These are phyloP conservation scores for Plicaturopsis crispa DNA, from an alignment of 768 basidiomycete species.

Conservation along the genomic window DNA sequence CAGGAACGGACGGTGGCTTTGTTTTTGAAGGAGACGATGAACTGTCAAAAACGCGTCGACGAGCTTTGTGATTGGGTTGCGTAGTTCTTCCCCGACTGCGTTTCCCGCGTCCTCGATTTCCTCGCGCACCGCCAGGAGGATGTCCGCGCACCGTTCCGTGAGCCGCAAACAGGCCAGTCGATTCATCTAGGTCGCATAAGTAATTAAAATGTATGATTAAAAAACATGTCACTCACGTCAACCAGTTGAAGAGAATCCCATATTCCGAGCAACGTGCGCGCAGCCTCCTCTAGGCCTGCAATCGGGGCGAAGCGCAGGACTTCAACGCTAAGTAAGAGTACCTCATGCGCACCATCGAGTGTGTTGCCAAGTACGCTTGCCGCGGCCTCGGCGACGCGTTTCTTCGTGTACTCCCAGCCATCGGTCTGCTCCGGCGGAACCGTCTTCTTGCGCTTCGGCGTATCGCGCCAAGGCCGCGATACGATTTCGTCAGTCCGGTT, in stretches of 20 bases:
- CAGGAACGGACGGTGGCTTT: conserved; percentile 62
- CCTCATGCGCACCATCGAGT: conserved; percentile 35
- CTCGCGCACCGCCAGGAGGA: conserved; percentile 53
- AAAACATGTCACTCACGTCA: conserved; percentile 38
- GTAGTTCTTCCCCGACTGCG: conserved; percentile 39
- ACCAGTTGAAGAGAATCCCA: conserved; percentile 58
- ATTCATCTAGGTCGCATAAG: conserved; percentile 41
- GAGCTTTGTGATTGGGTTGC: conserved; percentile 40
- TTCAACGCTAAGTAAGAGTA: conserved; percentile 32
- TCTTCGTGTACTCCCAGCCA: conserved; percentile 27
- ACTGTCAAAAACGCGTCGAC: conserved; percentile 38
- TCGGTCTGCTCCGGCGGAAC: conserved; percentile 32
- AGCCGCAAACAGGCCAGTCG: conserved; percentile 61
- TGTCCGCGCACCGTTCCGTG: conserved; percentile 64
- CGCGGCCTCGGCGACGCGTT: conserved; percentile 30
- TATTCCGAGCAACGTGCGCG: conserved; percentile 44
- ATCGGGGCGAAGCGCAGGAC: conserved; percentile 45
- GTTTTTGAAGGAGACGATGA: conserved; percentile 45
- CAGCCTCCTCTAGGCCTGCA: conserved; percentile 45
- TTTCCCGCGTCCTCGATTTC: conserved; percentile 57
- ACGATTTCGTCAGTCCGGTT: conserved; percentile 9
- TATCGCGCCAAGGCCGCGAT: conserved; percentile 13
- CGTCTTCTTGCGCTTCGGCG: conserved; percentile 21
- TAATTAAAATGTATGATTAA: background rate
- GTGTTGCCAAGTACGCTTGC: conserved; percentile 33